Percentiles rank a stretch among this genome's conserved stretches.
phyloP scores from a whole-genome alignment of 331 rosid species.

The Acacia concinna region DNA sequence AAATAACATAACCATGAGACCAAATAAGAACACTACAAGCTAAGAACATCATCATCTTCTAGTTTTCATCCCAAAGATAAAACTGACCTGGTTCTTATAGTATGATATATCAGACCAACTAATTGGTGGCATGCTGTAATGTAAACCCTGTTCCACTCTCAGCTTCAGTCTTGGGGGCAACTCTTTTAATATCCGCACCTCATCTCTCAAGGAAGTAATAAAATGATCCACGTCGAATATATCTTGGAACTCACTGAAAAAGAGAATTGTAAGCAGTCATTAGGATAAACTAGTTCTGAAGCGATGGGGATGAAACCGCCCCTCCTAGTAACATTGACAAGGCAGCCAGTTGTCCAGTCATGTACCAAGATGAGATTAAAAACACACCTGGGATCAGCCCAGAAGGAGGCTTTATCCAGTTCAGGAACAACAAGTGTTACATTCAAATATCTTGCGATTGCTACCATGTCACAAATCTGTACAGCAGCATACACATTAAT shows the following conservation, averaged over 20 bases:
- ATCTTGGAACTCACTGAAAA: constrained; percentile 76
- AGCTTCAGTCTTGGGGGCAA: constrained; percentile 82
- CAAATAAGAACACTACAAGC: neutral
- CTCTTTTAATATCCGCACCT: constrained; percentile 82
- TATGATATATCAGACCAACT: constrained; percentile 92
- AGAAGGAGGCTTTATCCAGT: constrained; percentile 81
- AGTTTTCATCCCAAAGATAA: neutral
- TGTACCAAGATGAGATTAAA: neutral
- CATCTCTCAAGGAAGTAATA: constrained; percentile 83
- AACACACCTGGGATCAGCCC: constrained; percentile 89
- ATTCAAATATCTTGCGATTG: constrained; percentile 78
- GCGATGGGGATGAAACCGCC: neutral
- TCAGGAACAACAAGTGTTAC: constrained; percentile 88
- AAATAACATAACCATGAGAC: neutral
- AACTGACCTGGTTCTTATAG: constrained; percentile 65
- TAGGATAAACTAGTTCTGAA: neutral
- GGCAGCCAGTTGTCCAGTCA: neutral
- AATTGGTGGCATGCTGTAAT: constrained; percentile 84
- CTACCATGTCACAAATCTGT: constrained; percentile 94
- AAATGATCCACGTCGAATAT: constrained; percentile 87
- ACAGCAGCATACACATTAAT: constrained; percentile 19
- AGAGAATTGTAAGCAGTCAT: constrained; percentile 6
- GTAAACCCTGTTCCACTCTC: constrained; percentile 62
- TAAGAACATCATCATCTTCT: neutral
- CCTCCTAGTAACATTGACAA: neutral